These are phyloP conservation scores for Begonia loranthoides DNA, from an alignment of 306 rosid genomes.

Conservation along the genomic window DNA sequence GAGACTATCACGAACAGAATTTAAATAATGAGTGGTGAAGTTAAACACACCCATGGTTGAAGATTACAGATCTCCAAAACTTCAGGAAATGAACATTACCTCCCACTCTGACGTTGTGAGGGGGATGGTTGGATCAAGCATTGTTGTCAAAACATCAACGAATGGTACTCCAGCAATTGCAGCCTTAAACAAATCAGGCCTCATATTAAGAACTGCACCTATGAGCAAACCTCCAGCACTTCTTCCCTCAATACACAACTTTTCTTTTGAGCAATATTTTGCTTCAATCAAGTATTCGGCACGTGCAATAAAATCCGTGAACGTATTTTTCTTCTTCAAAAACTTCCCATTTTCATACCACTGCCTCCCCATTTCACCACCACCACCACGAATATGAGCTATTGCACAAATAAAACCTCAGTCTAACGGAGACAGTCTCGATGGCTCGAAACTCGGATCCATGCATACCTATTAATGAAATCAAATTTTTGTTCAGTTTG, in stretches of 20 bases:
- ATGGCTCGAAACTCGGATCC: conserved; percentile 63
- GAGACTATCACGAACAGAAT: too few species aligned
- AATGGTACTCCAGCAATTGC: conserved; percentile 94
- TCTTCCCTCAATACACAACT: conserved; percentile 68
- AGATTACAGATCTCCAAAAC: too few species aligned
- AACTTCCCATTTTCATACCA: conserved; percentile 96
- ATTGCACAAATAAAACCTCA: conserved; percentile 79
- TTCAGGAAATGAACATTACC: conserved; percentile 28
- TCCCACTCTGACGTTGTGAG: conserved; percentile 98
- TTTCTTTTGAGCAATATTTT: conserved; percentile 62
- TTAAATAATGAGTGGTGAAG: too few species aligned
- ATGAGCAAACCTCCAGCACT: conserved; percentile 95
- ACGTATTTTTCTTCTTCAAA: conserved; percentile 75
- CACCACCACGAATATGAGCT: conserved; percentile 92
- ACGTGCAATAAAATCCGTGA: conserved; percentile 78
- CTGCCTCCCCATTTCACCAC: conserved; percentile 98
- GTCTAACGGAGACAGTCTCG: conserved; percentile 81
- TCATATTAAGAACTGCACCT: conserved; percentile 94
- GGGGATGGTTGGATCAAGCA: conserved; percentile 97
- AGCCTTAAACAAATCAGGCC: conserved; percentile 92
- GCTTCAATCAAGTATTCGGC: conserved; percentile 77
- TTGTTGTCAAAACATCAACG: conserved; percentile 88
- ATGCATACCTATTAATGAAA: conserved; percentile 40
- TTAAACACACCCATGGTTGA: too few species aligned
- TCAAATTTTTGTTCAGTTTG: conserved; percentile 12